These are phyloP conservation scores for Boechera stricta DNA, from an alignment of 345 rosid species.

Conservation along the genomic window DNA sequence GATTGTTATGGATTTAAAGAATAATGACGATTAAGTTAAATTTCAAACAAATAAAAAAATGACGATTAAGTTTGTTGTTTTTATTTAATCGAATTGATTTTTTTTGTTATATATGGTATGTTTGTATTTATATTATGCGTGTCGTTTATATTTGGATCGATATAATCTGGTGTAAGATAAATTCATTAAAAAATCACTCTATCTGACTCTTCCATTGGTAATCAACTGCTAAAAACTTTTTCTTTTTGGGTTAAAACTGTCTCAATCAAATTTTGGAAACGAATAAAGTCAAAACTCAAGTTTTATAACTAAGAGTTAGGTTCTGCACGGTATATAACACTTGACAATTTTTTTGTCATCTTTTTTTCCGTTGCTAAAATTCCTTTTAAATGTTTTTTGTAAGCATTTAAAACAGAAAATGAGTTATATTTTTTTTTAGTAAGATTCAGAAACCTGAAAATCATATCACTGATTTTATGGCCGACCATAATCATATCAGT, in stretches of 20 bases:
- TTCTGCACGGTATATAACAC: no score
- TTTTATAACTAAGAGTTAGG: not conserved
- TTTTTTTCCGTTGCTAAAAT: not conserved
- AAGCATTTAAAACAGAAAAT: not conserved
- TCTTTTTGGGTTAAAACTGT: no score
- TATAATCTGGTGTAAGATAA: not conserved
- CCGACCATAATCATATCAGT: not conserved
- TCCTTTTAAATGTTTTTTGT: not conserved
- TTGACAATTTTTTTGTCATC: no score
- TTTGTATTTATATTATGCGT: not conserved
- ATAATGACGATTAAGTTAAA: not conserved
- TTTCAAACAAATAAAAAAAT: not conserved
- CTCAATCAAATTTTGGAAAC: not conserved
- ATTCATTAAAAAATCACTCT: not conserved
- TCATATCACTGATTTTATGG: not conserved
- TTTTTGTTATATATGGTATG: not conserved
- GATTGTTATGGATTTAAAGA: not conserved
- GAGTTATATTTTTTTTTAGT: not conserved
- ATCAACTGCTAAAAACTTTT: not conserved
- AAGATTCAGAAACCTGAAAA: no score
- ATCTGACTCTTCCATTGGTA: not conserved
- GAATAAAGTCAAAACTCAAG: not conserved
- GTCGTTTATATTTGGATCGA: not conserved
- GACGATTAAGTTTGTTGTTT: not conserved
- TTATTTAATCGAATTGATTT: not conserved